These are phyloP conservation scores for Candida morakotiae DNA, from an alignment of 805 yeast genomes.

Conservation along the genomic window DNA sequence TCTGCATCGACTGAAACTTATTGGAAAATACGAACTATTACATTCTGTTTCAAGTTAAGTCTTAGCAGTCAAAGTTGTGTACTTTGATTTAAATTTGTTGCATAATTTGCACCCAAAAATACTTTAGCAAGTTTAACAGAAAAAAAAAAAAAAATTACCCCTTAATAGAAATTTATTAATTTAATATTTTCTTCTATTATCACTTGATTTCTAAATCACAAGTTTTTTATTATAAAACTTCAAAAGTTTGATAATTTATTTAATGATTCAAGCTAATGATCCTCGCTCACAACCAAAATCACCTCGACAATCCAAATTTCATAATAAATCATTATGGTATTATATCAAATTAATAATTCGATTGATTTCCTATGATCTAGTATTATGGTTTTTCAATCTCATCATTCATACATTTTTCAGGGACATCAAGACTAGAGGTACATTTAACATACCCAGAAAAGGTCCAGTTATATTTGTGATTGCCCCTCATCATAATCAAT, in stretches of 20 bases:
- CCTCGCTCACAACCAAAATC: not conserved
- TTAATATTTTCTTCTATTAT: too few relatives aligned
- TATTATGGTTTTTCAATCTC: conserved; percentile 28
- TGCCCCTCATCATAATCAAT: conserved; percentile 43
- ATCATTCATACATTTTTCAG: conserved; percentile 39
- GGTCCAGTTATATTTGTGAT: conserved; percentile 39
- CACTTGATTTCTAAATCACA: too few relatives aligned
- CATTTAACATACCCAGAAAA: conserved; percentile 32
- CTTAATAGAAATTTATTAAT: too few relatives aligned
- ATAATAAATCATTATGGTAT: conserved; percentile 1
- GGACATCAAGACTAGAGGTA: conserved; percentile 34
- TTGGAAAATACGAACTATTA: too few relatives aligned
- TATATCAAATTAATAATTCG: conserved; percentile 3
- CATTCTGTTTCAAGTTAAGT: too few relatives aligned
- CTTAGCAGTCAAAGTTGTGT: too few relatives aligned
- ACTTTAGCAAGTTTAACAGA: too few relatives aligned
- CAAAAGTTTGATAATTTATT: not conserved
- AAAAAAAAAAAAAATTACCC: too few relatives aligned
- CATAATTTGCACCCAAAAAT: too few relatives aligned
- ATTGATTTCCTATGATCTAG: conserved; percentile 22
- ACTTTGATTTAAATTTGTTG: too few relatives aligned
- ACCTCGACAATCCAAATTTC: not conserved
- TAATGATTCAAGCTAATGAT: not conserved
- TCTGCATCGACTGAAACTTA: too few relatives aligned
- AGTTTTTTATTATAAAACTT: too few relatives aligned